Base-by-base conservation (phyloP, 345 rosid species). In the Murraya paniculata region DNA sequence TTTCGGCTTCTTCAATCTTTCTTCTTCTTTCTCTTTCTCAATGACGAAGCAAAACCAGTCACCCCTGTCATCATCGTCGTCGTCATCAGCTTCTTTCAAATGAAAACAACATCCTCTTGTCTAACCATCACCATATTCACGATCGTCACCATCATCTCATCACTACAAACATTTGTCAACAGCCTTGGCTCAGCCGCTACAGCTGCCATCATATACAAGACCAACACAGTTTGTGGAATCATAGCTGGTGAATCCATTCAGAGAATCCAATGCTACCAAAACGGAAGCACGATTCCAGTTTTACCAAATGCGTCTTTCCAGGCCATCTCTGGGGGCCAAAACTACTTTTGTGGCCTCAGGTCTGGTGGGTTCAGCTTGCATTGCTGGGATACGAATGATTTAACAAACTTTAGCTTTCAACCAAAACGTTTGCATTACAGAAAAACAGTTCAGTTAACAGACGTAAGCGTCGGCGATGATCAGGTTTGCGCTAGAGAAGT, bases 401-500 rank as follows among this genome's bases (percentile, higher is more conserved):
- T 45, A 9, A 4, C 57, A 38, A 24, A 60, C 39, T 24, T 77
- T 13, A 73, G 73, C 39, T 87, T 85, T 25, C 56, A 36, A 38
- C 84, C 86, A 0, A 85, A 58, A 72, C 81, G 90, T 27, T 83
- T 89, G 48, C 87, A 84, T 75, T 75, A 68, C 81, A 85, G 79
- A 69, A 25, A 66, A 18, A 71, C 72, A 1, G 76, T 73, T 27
- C 61, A 39, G 22, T 80, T 91, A 76, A 81, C 86, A 7, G 88
- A 82, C 81, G 70, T 89, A 25, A 50, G 87, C 0, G 92, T 91
- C 9, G 91, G 91, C 8, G 88, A 78, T 71, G 82, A 84, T 68
- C 91, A 89, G 55, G 91, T 88, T 36, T 89, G 92, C 58, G 90
- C 90, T 9, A 82, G 80, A 76, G 90, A 85, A 71, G 84, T 85